Conservation (phyloP, 1,284 basidiomycete genomes). For the Pseudomicrostroma phylloplanum region DNA sequence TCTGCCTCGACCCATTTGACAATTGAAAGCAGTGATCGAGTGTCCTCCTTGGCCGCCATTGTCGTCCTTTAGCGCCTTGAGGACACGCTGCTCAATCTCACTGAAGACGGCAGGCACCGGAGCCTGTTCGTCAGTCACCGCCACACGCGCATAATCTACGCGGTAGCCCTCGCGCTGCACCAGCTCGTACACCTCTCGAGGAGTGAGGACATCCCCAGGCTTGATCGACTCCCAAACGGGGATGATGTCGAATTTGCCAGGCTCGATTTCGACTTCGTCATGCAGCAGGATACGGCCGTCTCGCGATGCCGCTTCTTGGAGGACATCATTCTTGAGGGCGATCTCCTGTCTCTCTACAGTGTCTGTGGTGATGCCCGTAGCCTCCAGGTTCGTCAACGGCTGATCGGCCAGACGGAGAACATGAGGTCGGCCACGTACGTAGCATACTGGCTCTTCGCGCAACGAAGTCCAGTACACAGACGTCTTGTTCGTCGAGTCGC, state of each 20-base stretch:
- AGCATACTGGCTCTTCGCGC: constrained; percentile 47
- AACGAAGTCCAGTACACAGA: constrained; percentile 45
- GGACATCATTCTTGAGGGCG: constrained; percentile 80
- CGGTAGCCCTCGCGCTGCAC: constrained; percentile 43
- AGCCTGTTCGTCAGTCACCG: constrained; percentile 50
- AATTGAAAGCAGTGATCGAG: constrained; percentile 39
- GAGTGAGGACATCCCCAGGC: constrained; percentile 82
- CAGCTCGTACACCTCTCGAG: constrained; percentile 60
- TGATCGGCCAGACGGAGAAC: constrained; percentile 77
- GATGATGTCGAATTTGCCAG: constrained; percentile 68
- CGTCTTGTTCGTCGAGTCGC: constrained; percentile 13
- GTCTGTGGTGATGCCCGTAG: constrained; percentile 85
- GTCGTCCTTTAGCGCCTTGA: constrained; percentile 34
- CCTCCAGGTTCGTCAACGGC: constrained; percentile 49
- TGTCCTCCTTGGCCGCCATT: constrained; percentile 11
- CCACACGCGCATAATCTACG: constrained; percentile 47
- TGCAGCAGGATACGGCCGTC: constrained; percentile 76
- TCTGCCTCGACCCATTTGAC: constrained; percentile 49
- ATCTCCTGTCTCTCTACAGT: constrained; percentile 91
- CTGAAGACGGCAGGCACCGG: constrained; percentile 47
- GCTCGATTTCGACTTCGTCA: constrained; percentile 82
- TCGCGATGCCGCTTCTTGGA: constrained; percentile 69
- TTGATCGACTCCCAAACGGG: constrained; percentile 72
- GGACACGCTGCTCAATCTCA: constrained; percentile 43
- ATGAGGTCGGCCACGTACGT: constrained; percentile 66